These are phyloP conservation scores for Gynochthodes officinalis DNA, from an alignment of 257 asterid genomes.

Conservation along the genomic window DNA sequence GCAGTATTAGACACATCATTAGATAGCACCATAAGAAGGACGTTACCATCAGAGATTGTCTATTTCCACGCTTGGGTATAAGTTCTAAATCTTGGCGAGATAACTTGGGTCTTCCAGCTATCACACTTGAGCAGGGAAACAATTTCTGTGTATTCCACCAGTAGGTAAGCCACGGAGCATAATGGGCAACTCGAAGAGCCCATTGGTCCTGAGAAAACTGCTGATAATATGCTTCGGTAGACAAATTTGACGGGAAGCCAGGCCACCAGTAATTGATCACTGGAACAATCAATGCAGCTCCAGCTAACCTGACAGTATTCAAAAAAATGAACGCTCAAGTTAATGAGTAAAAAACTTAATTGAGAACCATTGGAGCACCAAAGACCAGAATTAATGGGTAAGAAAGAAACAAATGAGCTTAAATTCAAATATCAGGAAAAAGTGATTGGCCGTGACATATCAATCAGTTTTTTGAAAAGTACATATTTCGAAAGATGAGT, in stretches of 20 bases:
- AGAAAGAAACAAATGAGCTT: neutral
- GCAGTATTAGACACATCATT: neutral
- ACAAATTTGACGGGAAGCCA: slow-evolving; percentile 54
- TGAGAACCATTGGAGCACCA: slow-evolving; percentile 4
- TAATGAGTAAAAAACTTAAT: neutral
- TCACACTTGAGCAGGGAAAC: slow-evolving; percentile 61
- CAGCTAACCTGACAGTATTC: slow-evolving; percentile 47
- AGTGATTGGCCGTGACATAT: neutral
- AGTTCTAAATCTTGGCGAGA: slow-evolving; percentile 45
- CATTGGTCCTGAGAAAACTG: slow-evolving; percentile 56
- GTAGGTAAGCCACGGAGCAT: slow-evolving; percentile 61
- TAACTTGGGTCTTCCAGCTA: slow-evolving; percentile 43
- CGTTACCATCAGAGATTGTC: slow-evolving; percentile 32
- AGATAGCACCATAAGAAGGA: neutral
- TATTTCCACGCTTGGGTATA: slow-evolving; percentile 23
- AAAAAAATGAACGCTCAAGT: neutral
- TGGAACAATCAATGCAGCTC: slow-evolving; percentile 57
- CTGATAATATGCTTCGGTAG: slow-evolving; percentile 42
- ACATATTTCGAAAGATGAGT: neutral
- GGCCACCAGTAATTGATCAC: slow-evolving; percentile 82
- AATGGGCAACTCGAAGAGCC: slow-evolving; percentile 65
- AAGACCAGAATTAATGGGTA: neutral
- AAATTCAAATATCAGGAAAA: neutral
- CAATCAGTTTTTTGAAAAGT: neutral
- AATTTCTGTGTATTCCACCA: slow-evolving; percentile 81